A percentile compares a stretch with the other conserved stretches of the same genome.
These are phyloP conservation scores for Geotrichum candidum DNA, from an alignment of 1,139 yeast genomes.

Conservation along the genomic window DNA sequence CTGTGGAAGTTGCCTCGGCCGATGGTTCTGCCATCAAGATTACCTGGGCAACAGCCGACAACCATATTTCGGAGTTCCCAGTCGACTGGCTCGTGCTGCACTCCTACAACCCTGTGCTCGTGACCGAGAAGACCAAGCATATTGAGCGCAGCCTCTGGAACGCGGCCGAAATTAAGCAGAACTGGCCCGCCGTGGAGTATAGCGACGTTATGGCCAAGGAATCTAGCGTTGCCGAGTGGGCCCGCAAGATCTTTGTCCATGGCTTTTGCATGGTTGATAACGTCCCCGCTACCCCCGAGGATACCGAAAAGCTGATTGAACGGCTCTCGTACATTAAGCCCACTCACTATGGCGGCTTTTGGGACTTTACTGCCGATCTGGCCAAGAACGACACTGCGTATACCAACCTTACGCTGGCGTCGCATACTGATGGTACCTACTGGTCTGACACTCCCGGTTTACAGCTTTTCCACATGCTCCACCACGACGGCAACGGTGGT, in stretches of 20 bases:
- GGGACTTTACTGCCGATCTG: conserved; percentile 74
- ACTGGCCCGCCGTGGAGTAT: conserved; percentile 51
- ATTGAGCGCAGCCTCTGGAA: conserved; percentile 43
- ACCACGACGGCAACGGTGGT: conserved; percentile 68
- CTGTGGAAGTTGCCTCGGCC: not conserved
- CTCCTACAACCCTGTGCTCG: conserved; percentile 52
- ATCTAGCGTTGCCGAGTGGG: conserved; percentile 52
- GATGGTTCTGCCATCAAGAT: conserved; percentile 21
- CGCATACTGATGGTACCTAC: conserved; percentile 75
- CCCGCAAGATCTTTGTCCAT: conserved; percentile 50
- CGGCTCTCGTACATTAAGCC: conserved; percentile 59
- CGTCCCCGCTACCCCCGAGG: conserved; percentile 59
- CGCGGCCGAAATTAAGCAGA: conserved; percentile 40
- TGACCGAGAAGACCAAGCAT: conserved; percentile 31
- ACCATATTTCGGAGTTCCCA: conserved; percentile 47
- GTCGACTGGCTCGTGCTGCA: conserved; percentile 53
- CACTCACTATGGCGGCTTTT: conserved; percentile 76
- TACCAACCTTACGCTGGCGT: conserved; percentile 59
- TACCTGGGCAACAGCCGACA: conserved; percentile 43
- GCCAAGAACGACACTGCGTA: conserved; percentile 71
- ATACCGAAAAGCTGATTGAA: conserved; percentile 55
- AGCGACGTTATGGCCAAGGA: conserved; percentile 44
- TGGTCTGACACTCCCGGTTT: conserved; percentile 75
- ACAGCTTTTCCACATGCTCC: conserved; percentile 63
- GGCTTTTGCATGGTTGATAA: conserved; percentile 63